Percentiles rank a stretch among this genome's conserved stretches.
Evolutionary conservation across 768 basidiomycete species (phyloP).

Genomic region (Tremella mesenterica): DNA sequence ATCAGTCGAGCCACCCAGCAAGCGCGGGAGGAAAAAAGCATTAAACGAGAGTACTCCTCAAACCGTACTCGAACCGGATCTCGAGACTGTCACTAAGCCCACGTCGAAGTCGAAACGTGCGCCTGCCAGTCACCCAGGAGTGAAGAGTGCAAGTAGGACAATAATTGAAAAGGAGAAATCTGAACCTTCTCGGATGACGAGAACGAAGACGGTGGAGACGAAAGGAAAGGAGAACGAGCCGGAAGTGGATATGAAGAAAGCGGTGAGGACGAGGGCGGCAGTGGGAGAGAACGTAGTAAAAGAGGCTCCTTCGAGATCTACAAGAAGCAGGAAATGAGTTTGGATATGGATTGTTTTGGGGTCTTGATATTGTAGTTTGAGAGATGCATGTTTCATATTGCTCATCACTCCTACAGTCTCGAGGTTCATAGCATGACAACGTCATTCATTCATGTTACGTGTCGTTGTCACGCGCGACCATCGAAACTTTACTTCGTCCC

Average conservation of each 20-base stretch:
- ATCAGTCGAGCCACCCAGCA: not conserved
- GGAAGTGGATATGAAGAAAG: not conserved
- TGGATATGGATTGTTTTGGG: no score
- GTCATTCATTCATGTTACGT: no score
- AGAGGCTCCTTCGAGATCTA: not conserved
- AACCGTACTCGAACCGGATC: not conserved
- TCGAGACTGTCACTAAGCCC: not conserved
- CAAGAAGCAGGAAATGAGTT: conserved; percentile 1
- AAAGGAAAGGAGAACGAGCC: conserved; percentile 8
- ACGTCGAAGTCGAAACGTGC: not conserved
- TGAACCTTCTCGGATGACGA: not conserved
- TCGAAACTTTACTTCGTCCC: no score
- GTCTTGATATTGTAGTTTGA: no score
- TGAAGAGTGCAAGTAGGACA: not conserved
- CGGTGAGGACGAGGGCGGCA: not conserved
- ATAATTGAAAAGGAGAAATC: not conserved
- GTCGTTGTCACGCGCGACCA: no score
- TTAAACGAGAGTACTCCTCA: not conserved
- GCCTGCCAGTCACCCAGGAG: not conserved
- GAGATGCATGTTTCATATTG: no score
- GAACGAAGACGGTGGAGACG: not conserved
- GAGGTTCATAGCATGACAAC: no score
- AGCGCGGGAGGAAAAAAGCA: not conserved
- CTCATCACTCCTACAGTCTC: no score
- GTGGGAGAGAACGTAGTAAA: not conserved